Evolutionary conservation across 2,329 filamentous ascomycete species (phyloP).

Genomic region (Claviceps africana): DNA sequence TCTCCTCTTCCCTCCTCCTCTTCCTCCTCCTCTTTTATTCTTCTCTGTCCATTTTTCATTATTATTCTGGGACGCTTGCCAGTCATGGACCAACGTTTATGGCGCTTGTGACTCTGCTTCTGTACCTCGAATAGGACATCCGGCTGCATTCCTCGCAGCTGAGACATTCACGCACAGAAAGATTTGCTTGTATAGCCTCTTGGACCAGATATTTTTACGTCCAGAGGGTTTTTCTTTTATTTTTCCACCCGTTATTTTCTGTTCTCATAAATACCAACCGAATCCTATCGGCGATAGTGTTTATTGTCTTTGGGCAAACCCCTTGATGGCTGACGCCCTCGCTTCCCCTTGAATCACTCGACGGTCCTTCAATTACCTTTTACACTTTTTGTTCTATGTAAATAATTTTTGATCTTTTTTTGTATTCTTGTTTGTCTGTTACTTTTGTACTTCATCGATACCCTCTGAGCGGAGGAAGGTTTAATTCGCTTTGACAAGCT

Average conservation of each 20-base stretch:
- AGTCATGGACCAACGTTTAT: background rate
- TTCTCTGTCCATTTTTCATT: background rate
- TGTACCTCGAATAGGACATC: background rate
- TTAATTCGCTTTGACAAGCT: background rate
- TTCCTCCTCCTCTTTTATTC: background rate
- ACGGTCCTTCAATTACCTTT: background rate
- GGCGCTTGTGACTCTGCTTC: background rate
- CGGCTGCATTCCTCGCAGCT: background rate
- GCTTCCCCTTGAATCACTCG: background rate
- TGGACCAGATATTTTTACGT: background rate
- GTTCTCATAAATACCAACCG: slow-evolving; percentile 14
- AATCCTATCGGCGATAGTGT: slow-evolving; percentile 20
- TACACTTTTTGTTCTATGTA: background rate
- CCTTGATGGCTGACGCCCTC: background rate
- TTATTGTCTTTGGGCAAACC: slow-evolving; percentile 15
- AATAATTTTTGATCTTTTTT: background rate
- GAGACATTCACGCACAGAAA: background rate
- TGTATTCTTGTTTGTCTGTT: background rate
- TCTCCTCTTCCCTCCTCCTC: background rate
- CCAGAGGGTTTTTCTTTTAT: slow-evolving; percentile 8
- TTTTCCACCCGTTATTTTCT: slow-evolving; percentile 5
- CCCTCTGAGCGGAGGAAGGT: slow-evolving; percentile 7
- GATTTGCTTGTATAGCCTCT: slow-evolving; percentile 8
- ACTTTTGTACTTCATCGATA: slow-evolving; percentile 9
- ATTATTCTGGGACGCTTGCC: background rate